Base-by-base conservation (phyloP, 2,329 filamentous ascomycete species). In the Verticillium klebahnii region DNA sequence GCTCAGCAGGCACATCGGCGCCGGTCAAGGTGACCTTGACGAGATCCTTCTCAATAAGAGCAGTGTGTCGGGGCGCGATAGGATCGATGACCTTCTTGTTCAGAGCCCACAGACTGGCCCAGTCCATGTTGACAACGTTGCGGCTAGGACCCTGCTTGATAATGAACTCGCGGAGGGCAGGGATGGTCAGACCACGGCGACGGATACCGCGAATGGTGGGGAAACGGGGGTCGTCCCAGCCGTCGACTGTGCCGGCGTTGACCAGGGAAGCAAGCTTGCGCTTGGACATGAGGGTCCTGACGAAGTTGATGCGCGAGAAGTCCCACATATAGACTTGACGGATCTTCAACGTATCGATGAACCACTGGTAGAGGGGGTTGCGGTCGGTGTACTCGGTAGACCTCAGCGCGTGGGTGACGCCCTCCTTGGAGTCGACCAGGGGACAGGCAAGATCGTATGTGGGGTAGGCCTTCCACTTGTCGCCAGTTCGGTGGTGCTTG, bases 361-460 rank as follows among this genome's bases (percentile, higher is more conserved):
- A 92, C 91, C 91, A 95, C 74, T 92, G 88, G 77, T 94, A 95
- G 75, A 93, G 91, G 9, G 89, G 87, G 75, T 95, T 93, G 66
- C 91, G 89, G 75, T 95, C 91, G 61, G 91, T 91, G 78, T 94
- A 95, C 81, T 95, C 91, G 68, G 90, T 94, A 1, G 91, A 93
- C 68, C 91, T 85, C 62, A 95, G 82, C 8, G 91, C 91, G 72
- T 94, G 91, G 2, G 91, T 95, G 60, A 95, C 88, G 50, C 91
- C 91, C 79, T 95, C 91, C 67, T 91, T 77, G 64, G 87, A 87
- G 76, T 95, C 91, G 63, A 95, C 87, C 25, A 94, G 86, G 17
- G 91, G 91, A 76, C 90, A 93, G 66, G 90, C 91, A 72, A 94
- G 92, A 74, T 95, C 91, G 80, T 95, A 95, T 66, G 89, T 94